Percentiles rank a stretch among this genome's conserved stretches.
Conservation (phyloP, 1,284 basidiomycete genomes). For the Moesziomyces sp. region DNA sequence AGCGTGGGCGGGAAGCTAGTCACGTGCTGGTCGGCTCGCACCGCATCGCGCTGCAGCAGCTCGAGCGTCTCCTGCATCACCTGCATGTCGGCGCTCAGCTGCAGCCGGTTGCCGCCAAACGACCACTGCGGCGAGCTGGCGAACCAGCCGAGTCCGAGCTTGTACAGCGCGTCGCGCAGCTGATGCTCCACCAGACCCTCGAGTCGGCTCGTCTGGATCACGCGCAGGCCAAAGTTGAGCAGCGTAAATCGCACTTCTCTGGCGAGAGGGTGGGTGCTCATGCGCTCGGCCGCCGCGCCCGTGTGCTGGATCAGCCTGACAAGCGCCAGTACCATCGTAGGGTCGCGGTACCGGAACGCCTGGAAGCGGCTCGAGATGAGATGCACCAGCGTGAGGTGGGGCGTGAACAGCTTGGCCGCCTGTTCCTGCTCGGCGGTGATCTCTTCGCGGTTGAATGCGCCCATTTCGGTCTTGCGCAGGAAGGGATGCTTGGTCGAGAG, state of each 20-base stretch:
- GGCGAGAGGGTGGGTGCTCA: slow-evolving; percentile 88
- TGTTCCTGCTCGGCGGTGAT: slow-evolving; percentile 80
- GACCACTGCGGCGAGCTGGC: slow-evolving; percentile 75
- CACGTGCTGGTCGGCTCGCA: slow-evolving; percentile 70
- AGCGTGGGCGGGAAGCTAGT: slow-evolving; percentile 52
- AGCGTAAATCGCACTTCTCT: slow-evolving; percentile 90
- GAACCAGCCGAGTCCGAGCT: slow-evolving; percentile 90
- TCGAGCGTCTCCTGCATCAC: slow-evolving; percentile 84
- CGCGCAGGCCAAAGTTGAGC: slow-evolving; percentile 90
- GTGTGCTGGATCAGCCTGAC: slow-evolving; percentile 81
- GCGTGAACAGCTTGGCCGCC: slow-evolving; percentile 76
- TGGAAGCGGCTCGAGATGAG: slow-evolving; percentile 93
- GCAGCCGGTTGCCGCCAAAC: slow-evolving; percentile 89
- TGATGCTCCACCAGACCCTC: slow-evolving; percentile 84
- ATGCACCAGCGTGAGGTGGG: slow-evolving; percentile 85
- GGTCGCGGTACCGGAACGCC: slow-evolving; percentile 87
- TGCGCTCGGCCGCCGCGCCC: slow-evolving; percentile 46
- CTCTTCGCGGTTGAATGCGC: slow-evolving; percentile 85
- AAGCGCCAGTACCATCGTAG: slow-evolving; percentile 85
- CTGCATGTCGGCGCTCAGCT: slow-evolving; percentile 87
- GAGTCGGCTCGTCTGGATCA: slow-evolving; percentile 85
- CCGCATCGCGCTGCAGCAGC: slow-evolving; percentile 79
- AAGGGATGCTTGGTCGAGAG: slow-evolving; percentile 81
- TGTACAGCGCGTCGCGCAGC: slow-evolving; percentile 81
- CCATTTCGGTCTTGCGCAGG: slow-evolving; percentile 84